Percentiles rank a stretch among this genome's conserved stretches.
Evolutionary conservation across 2,329 filamentous ascomycete species (phyloP).

Genomic region (Diaporthe vexans): DNA sequence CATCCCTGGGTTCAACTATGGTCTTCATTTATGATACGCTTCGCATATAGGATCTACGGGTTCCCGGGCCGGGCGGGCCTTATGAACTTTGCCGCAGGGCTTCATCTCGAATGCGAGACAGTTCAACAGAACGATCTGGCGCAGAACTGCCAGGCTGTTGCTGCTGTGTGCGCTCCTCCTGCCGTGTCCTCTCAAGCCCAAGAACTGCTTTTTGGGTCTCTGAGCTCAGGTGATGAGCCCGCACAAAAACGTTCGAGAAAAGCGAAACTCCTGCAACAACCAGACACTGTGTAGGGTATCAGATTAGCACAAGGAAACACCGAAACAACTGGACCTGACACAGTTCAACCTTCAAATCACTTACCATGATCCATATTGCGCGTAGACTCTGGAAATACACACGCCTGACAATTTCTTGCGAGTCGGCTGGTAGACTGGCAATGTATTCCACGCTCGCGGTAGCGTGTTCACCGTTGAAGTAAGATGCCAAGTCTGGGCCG

Average conservation of each 20-base stretch:
- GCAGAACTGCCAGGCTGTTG: not conserved
- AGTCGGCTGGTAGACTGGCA: not conserved
- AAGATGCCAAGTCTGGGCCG: slow-evolving; percentile 48
- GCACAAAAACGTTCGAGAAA: slow-evolving; percentile 1
- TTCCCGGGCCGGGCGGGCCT: not conserved
- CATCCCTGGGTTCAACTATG: not conserved
- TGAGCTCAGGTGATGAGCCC: slow-evolving; percentile 13
- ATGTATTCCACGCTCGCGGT: slow-evolving; percentile 10
- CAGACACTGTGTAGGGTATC: not conserved
- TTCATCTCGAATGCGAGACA: not conserved
- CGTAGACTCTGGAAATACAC: slow-evolving; percentile 6
- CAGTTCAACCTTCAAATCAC: not conserved
- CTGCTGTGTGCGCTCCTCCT: not conserved
- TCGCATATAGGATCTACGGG: not conserved
- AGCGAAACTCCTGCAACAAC: slow-evolving; percentile 2
- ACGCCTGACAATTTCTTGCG: slow-evolving; percentile 6
- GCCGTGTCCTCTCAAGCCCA: not conserved
- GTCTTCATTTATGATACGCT: not conserved
- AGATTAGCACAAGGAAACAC: not conserved
- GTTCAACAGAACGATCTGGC: not conserved
- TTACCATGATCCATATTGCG: slow-evolving; percentile 25
- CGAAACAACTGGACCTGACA: not conserved
- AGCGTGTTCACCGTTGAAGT: slow-evolving; percentile 17
- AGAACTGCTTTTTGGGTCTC: slow-evolving; percentile 1
- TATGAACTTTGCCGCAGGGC: not conserved